Evolutionary conservation across 306 rosid species (phyloP).

Genomic region (Phaseolus lunatus): DNA sequence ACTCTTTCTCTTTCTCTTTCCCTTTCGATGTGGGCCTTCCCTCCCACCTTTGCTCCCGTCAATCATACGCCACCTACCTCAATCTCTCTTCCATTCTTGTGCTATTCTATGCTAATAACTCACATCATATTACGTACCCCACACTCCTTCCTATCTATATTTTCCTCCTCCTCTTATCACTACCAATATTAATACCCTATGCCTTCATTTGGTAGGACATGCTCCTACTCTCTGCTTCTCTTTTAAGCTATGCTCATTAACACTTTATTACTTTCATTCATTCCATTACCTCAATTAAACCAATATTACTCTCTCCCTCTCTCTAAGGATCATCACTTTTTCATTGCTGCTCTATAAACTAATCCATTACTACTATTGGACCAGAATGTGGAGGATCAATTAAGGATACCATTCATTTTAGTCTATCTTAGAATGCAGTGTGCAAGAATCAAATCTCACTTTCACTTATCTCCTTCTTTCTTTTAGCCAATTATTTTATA

Average conservation of each 20-base stretch:
- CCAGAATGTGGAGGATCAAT: conserved; percentile 34
- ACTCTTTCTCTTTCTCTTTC: not conserved
- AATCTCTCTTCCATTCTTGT: not conserved
- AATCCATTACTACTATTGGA: conserved; percentile 25
- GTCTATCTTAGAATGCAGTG: conserved; percentile 55
- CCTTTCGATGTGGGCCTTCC: conserved; percentile 21
- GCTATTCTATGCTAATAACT: too few species aligned
- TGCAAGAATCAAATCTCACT: conserved; percentile 68
- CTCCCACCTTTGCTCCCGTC: conserved; percentile 32
- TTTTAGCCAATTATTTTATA: conserved; percentile 26
- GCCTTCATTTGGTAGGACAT: conserved; percentile 36
- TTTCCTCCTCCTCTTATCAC: too few species aligned
- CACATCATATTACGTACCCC: too few species aligned
- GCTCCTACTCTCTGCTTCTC: conserved; percentile 35
- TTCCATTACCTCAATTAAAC: conserved; percentile 43
- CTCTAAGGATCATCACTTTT: conserved; percentile 4
- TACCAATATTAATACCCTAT: too few species aligned
- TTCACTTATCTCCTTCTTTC: conserved; percentile 54
- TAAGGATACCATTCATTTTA: conserved; percentile 35
- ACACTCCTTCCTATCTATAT: too few species aligned
- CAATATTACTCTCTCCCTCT: not conserved
- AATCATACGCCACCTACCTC: conserved; percentile 25
- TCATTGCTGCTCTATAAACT: conserved; percentile 18
- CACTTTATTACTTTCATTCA: conserved; percentile 46
- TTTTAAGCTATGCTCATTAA: conserved; percentile 47